Conservation (phyloP, 108 stramenopile species). For the Fistulifera pelliculosa region DNA sequence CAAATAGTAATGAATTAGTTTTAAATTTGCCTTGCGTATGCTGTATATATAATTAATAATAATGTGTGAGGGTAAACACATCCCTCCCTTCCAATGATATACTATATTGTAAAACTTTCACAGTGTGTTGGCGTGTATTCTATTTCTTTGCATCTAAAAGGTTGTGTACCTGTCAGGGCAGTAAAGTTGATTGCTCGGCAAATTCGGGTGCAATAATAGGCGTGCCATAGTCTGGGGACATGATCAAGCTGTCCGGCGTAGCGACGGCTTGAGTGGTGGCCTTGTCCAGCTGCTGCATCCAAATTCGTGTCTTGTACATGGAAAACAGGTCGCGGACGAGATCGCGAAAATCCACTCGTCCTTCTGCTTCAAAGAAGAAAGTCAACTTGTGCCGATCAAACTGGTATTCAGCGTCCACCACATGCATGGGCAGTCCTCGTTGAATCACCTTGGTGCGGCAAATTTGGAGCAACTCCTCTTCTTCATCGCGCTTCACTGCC, state of each 20-base stretch:
- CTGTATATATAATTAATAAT: no score
- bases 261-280: conserved; percentile 16
- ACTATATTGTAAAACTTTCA: no score
- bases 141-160: no score
- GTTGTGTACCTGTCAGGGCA: no score
- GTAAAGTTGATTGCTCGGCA: conserved; percentile 2
- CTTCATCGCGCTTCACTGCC: conserved; percentile 78
- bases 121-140: no score
- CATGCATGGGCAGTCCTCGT: conserved; percentile 84
- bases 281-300: conserved; percentile 96
- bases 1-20: no score
- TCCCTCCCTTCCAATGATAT: no score
- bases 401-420: conserved; percentile 96
- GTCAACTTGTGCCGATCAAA: conserved; percentile 96
- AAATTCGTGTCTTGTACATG: conserved; percentile 96
- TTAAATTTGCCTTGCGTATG: no score
- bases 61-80: no score
- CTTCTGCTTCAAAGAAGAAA: conserved; percentile 95
- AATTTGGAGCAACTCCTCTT: conserved; percentile 87
- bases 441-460: conserved; percentile 87
- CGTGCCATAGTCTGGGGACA: conserved; percentile 32
- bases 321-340: conserved; percentile 95
- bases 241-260: conserved; percentile 14
- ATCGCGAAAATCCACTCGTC: conserved; percentile 94
- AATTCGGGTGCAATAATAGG: conserved; percentile 48